Percentiles rank a stretch among this genome's conserved stretches.
phyloP scores from a whole-genome alignment of 2,329 filamentous ascomycete genomes.

The Chrysosphaeria jannelii region DNA sequence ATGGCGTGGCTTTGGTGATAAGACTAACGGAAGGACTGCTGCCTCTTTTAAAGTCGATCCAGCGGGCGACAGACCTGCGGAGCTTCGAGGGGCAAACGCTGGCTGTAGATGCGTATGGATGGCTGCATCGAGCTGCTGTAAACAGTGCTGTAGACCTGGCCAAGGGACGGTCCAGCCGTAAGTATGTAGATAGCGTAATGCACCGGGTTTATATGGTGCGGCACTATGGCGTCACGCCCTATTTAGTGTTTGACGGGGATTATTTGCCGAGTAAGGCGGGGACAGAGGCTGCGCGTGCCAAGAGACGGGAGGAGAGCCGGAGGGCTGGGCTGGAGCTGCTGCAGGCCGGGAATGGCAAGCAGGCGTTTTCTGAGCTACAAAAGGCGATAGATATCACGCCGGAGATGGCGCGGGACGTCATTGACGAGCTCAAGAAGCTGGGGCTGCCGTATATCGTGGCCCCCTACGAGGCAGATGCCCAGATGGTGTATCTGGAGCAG shows the following conservation, averaged over 20 bases:
- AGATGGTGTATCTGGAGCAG: conserved; percentile 76
- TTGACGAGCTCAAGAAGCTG: conserved; percentile 64
- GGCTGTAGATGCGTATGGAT: conserved; percentile 92
- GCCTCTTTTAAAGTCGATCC: conserved; percentile 83
- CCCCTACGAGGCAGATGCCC: conserved; percentile 92
- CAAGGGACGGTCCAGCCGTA: conserved; percentile 59
- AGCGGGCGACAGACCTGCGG: conserved; percentile 61
- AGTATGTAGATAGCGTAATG: conserved; percentile 74
- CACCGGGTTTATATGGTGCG: conserved; percentile 77
- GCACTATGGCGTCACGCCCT: conserved; percentile 81
- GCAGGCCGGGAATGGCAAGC: conserved; percentile 47
- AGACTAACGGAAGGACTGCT: no score
- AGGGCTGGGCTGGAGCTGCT: conserved; percentile 49
- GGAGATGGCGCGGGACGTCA: conserved; percentile 74
- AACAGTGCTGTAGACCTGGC: conserved; percentile 78
- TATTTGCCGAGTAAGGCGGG: conserved; percentile 75
- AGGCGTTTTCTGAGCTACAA: conserved; percentile 66
- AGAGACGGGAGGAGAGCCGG: conserved; percentile 47
- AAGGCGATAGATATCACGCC: conserved; percentile 91
- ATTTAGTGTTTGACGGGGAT: conserved; percentile 87
- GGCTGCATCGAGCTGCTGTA: conserved; percentile 82
- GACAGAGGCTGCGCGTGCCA: conserved; percentile 53
- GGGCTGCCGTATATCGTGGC: conserved; percentile 72
- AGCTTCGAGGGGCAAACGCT: conserved; percentile 68
- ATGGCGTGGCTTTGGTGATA: no score